Conservation (phyloP, 208 protist genomes). For the Trypanosoma lewisi region DNA sequence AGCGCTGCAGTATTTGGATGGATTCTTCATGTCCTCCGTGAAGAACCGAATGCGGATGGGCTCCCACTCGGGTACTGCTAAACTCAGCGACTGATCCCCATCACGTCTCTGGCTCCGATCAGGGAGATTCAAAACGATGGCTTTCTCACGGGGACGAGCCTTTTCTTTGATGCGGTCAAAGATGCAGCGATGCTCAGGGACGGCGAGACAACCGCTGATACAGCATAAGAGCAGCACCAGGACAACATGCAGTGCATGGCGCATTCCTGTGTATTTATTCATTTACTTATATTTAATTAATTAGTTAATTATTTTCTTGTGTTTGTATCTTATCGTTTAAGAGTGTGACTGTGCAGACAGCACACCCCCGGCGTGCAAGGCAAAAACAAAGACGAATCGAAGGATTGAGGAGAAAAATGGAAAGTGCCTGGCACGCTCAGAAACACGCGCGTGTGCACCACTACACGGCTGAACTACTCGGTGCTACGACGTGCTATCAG, state of each 20-base stretch:
- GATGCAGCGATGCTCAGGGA: background rate
- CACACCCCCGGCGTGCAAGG: too few relatives aligned
- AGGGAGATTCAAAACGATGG: background rate
- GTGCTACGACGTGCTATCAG: too few relatives aligned
- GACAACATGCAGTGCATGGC: background rate
- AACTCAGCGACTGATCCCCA: background rate
- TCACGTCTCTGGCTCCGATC: background rate
- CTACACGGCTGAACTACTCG: too few relatives aligned
- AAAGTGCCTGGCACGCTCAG: too few relatives aligned
- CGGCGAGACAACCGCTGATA: background rate
- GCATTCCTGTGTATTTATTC: background rate
- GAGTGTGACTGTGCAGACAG: too few relatives aligned
- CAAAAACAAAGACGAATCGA: too few relatives aligned
- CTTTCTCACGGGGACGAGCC: background rate
- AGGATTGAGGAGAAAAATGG: too few relatives aligned
- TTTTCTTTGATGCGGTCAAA: background rate
- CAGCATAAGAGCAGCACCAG: background rate
- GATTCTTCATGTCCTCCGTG: slow-evolving; percentile 33
- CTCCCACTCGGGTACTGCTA: slow-evolving; percentile 13
- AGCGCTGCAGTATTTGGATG: slow-evolving; percentile 38
- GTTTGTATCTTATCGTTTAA: too few relatives aligned
- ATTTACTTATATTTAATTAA: too few relatives aligned
- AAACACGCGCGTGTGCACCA: too few relatives aligned
- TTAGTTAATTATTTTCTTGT: too few relatives aligned
- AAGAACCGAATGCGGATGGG: slow-evolving; percentile 44